Percentiles rank a stretch among this genome's conserved stretches.
Conservation (phyloP, 768 basidiomycete genomes). For the Hypholoma fasciculare region DNA sequence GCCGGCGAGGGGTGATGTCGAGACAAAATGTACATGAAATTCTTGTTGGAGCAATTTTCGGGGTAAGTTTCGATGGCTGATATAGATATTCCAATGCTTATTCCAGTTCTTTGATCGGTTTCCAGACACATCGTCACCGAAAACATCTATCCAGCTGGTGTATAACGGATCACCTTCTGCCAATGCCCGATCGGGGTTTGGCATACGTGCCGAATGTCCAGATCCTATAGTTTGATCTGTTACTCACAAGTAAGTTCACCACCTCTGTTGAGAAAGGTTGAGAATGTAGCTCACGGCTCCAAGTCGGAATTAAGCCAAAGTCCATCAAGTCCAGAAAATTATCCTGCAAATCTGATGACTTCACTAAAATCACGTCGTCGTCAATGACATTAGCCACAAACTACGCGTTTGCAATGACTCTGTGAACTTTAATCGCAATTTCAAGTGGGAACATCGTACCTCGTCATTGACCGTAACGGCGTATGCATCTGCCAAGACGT, state of each 20-base stretch:
- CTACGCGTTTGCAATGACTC: background rate
- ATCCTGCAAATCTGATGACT: too few relatives aligned
- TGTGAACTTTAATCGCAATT: constrained; percentile 1
- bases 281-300: constrained; percentile 10
- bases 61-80: constrained; percentile 26
- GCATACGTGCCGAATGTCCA: constrained; percentile 11
- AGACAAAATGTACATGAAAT: constrained; percentile 22
- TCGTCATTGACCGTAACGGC: constrained; percentile 13
- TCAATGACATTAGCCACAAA: constrained; percentile 4
- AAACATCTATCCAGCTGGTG: constrained; percentile 5
- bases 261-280: too few relatives aligned
- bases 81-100: constrained; percentile 33
- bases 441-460: background rate
- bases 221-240: background rate
- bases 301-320: too few relatives aligned
- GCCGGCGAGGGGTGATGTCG: constrained; percentile 23
- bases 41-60: constrained; percentile 29
- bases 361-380: too few relatives aligned
- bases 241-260: background rate
- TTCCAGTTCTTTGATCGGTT: constrained; percentile 27
- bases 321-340: too few relatives aligned
- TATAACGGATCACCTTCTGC: constrained; percentile 10
- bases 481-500: constrained; percentile 20
- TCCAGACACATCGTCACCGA: constrained; percentile 12
- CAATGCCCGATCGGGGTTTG: constrained; percentile 4